These are phyloP conservation scores for Turnera subulata DNA, from an alignment of 345 rosid genomes.

Conservation along the genomic window DNA sequence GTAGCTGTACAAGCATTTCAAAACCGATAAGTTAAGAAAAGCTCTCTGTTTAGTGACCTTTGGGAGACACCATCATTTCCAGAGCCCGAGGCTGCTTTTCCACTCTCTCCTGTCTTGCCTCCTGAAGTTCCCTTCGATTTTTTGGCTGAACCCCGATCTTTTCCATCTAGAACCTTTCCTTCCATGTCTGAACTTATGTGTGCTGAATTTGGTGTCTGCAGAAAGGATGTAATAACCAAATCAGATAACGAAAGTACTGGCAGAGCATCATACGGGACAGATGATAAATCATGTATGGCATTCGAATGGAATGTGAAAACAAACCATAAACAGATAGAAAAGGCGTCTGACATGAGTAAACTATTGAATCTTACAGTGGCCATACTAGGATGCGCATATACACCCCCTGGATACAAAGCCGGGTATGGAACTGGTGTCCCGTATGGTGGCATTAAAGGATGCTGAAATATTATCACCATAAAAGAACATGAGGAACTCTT, in stretches of 20 bases:
- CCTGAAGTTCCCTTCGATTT: constrained; percentile 58
- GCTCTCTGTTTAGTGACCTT: constrained; percentile 38
- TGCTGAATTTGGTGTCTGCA: constrained; percentile 51
- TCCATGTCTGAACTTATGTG: constrained; percentile 44
- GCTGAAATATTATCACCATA: constrained; percentile 45
- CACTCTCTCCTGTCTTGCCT: constrained; percentile 58
- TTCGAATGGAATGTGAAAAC: neutral
- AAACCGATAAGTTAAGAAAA: constrained; percentile 1
- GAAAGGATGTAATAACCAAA: constrained; percentile 3
- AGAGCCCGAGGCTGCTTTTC: constrained; percentile 69
- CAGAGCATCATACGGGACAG: neutral
- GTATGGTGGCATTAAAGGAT: constrained; percentile 79
- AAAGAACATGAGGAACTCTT: constrained; percentile 9
- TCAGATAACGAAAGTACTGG: neutral
- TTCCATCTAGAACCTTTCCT: constrained; percentile 45
- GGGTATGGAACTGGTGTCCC: constrained; percentile 95
- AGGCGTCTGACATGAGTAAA: neutral
- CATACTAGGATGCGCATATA: constrained; percentile 87
- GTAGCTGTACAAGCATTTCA: neutral
- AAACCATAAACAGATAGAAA: neutral
- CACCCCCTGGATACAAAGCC: constrained; percentile 85
- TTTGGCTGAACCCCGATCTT: constrained; percentile 58
- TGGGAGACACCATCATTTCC: constrained; percentile 85
- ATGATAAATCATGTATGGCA: neutral
- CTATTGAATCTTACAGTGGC: constrained; percentile 45